Evolutionary conservation across 2,329 filamentous ascomycete genomes (phyloP).

Genomic region (Microthyrium microscopicum): DNA sequence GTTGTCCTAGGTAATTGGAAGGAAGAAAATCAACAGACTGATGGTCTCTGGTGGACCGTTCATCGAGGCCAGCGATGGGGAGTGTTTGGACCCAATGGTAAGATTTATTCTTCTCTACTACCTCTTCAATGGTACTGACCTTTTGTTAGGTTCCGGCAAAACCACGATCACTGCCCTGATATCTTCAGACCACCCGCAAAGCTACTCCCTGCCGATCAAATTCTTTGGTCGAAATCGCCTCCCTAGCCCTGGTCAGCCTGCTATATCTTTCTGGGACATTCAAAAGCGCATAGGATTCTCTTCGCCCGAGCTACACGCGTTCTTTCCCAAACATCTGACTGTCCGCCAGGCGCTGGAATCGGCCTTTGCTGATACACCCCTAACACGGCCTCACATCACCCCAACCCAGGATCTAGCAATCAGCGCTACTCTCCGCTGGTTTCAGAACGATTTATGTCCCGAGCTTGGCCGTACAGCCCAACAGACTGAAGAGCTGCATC

Average conservation of each 20-base stretch:
- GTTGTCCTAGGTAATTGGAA: constrained; percentile 64
- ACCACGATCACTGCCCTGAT: constrained; percentile 86
- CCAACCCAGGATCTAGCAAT: constrained; percentile 41
- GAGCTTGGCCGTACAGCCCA: constrained; percentile 8
- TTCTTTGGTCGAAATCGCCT: constrained; percentile 72
- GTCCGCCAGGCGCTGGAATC: constrained; percentile 63
- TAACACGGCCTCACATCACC: constrained; percentile 49
- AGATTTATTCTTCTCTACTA: background rate
- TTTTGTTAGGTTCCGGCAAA: constrained; percentile 56
- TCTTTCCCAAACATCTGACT: constrained; percentile 67
- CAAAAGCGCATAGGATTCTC: constrained; percentile 83
- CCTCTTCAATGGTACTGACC: background rate
- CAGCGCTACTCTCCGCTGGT: constrained; percentile 57
- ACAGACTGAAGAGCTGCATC: constrained; percentile 1
- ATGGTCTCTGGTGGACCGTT: constrained; percentile 70
- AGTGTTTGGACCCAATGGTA: constrained; percentile 76
- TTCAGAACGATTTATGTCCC: constrained; percentile 61
- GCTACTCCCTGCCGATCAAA: constrained; percentile 74
- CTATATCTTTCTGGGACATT: constrained; percentile 83
- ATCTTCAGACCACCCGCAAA: constrained; percentile 88
- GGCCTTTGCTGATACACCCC: constrained; percentile 81
- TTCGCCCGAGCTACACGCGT: constrained; percentile 82
- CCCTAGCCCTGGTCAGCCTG: constrained; percentile 52
- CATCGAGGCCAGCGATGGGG: constrained; percentile 76
- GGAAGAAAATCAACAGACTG: constrained; percentile 34